Base-by-base conservation (phyloP, 345 rosid species). In the Angophora floribunda region DNA sequence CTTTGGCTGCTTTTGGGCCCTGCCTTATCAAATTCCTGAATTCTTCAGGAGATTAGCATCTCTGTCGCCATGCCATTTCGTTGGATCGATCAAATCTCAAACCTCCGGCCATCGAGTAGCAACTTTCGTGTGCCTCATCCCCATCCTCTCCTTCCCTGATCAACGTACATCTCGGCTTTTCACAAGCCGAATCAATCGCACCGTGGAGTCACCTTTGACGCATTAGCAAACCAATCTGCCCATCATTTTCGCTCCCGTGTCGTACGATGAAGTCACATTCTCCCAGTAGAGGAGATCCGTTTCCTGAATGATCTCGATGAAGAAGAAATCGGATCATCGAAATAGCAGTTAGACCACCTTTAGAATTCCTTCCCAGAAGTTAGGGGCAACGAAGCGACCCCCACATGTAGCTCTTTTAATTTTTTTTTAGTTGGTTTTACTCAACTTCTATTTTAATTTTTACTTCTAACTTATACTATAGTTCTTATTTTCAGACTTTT, bases 121-220 rank as follows among this genome's bases (percentile, higher is more conserved):
- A 36, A 9, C 47, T 47, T 36, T 1, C 2, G 24, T 9, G 17
- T 67, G 79, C 79, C 79, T 67, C 8, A 16, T 32, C 16, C 45
- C 22, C 45, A 0, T 41, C 22, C 79, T 36, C 36, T 36, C 2
- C 80, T 70, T 17, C 47, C 80, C 24, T 10, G 13, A 70, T 70
- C 7, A 13, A 9, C 2, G 0, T 26, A 36, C 21, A 1, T 2
- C 24, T 70, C 47, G 1, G 80, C 80, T 0, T 70, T 3, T 36
- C 13, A 26, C 47, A 16, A 0, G 47, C 80, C 45, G 17, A 70
- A 70, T 70, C 44, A 47, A 36, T 70, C 36, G 75, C 41, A n/a
- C 75, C 21, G 17, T 12, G 80, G 45, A 16, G 24, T 70, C 13
- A 4, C 24, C 45, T 32, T 9, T 26, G n/a, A 10, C 11, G 65